These are phyloP conservation scores for Curvularia sp. DNA, from an alignment of 2,329 filamentous ascomycete genomes.

Conservation along the genomic window DNA sequence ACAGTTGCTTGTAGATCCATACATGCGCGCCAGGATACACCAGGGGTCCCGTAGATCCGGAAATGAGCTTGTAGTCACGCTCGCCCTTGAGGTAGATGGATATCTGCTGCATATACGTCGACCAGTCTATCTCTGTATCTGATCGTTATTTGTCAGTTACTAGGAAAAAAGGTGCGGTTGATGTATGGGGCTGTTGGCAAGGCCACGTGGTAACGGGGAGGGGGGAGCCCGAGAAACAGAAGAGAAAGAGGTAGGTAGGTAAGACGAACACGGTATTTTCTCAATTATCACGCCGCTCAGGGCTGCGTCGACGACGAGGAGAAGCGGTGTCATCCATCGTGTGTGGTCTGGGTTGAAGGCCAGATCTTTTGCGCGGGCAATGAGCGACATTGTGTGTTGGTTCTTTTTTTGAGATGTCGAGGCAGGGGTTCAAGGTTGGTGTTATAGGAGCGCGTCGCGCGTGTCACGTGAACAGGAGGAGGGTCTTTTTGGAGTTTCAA, in stretches of 20 bases:
- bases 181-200: background rate
- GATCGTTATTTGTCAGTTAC: background rate
- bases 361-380: slow-evolving; percentile 48
- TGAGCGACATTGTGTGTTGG: slow-evolving; percentile 45
- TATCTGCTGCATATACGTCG: slow-evolving; percentile 95
- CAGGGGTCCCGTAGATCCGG: slow-evolving; percentile 87
- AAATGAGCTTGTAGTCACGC: slow-evolving; percentile 84
- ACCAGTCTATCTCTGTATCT: slow-evolving; percentile 99
- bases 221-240: too few relatives aligned
- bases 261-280: slow-evolving; percentile 79
- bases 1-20: slow-evolving; percentile 84
- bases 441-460: slow-evolving; percentile 28
- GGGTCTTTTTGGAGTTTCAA: slow-evolving; percentile 31
- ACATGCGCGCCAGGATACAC: slow-evolving; percentile 96
- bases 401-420: background rate
- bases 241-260: background rate
- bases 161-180: background rate
- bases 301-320: slow-evolving; percentile 73
- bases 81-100: slow-evolving; percentile 81
- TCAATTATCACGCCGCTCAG: slow-evolving; percentile 78
- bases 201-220: slow-evolving; percentile 33
- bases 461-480: slow-evolving; percentile 35
- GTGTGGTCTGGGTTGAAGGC: slow-evolving; percentile 64
- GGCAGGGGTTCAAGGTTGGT: slow-evolving; percentile 20
- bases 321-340: slow-evolving; percentile 69